Percentiles rank a stretch among this genome's conserved stretches.
phyloP scores from a whole-genome alignment of 129 eudicot genomes.

The Saussurea involucrata region DNA sequence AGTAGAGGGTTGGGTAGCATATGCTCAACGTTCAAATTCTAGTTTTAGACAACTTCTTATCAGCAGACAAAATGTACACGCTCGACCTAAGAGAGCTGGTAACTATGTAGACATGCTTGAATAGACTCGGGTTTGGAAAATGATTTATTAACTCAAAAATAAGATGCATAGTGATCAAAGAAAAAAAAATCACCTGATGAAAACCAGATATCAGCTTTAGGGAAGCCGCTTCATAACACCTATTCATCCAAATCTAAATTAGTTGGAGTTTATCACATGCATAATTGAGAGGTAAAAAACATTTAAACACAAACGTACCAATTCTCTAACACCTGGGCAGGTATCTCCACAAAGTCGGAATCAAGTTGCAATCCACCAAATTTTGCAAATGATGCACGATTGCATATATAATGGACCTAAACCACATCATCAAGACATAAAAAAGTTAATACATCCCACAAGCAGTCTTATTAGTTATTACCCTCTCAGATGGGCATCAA shows the following conservation, averaged over 20 bases:
- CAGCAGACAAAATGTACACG: background rate
- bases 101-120: background rate
- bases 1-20: background rate
- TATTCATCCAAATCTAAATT: conserved; percentile 20
- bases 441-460: background rate
- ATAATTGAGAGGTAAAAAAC: background rate
- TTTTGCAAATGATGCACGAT: conserved; percentile 76
- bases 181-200: conserved; percentile 62
- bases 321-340: conserved; percentile 77
- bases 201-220: conserved; percentile 85
- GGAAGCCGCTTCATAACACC: conserved; percentile 76
- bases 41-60: background rate
- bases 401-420: conserved; percentile 85
- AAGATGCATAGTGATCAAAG: background rate
- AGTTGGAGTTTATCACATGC: background rate
- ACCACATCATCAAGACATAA: conserved; percentile 17
- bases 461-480: background rate
- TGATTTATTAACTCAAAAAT: background rate
- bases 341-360: conserved; percentile 96
- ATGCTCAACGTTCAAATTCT: background rate
- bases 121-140: background rate
- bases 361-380: conserved; percentile 92
- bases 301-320: conserved; percentile 41
- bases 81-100: background rate
- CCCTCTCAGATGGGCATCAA: background rate